These are phyloP conservation scores for Phylloporus arenicola DNA, from an alignment of 768 basidiomycete genomes.

Conservation along the genomic window DNA sequence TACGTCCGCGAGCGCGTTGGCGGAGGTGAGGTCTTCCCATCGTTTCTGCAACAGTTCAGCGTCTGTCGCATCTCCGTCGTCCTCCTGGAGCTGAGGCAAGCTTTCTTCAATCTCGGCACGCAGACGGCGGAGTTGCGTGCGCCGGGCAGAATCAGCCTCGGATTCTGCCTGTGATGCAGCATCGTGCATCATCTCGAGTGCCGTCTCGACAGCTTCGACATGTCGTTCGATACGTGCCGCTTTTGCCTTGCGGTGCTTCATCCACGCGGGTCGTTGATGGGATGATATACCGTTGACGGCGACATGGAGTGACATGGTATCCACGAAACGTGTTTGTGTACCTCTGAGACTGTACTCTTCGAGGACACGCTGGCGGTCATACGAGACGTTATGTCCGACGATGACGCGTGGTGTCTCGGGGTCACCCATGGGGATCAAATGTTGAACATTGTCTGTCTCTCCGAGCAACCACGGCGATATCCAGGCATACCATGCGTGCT, in stretches of 20 bases:
- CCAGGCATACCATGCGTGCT: conserved; percentile 92
- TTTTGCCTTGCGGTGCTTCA: conserved; percentile 73
- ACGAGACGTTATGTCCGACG: conserved; percentile 94
- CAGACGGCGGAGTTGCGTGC: conserved; percentile 36
- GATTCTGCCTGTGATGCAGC: conserved; percentile 30
- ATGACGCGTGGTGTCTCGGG: conserved; percentile 53
- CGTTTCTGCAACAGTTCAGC: conserved; percentile 46
- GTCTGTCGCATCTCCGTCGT: conserved; percentile 36
- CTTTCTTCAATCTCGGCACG: conserved; percentile 38
- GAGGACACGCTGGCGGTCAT: conserved; percentile 75
- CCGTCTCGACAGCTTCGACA: conserved; percentile 59
- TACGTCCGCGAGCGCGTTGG: conserved; percentile 89
- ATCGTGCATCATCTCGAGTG: conserved; percentile 48
- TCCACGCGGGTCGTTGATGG: conserved; percentile 92
- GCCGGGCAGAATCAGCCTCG: conserved; percentile 37
- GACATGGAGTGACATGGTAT: conserved; percentile 93
- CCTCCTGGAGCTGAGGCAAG: conserved; percentile 33
- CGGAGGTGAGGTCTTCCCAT: conserved; percentile 92
- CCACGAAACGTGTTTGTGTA: conserved; percentile 76
- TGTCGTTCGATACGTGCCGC: conserved; percentile 48
- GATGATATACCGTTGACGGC: conserved; percentile 93
- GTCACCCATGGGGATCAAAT: conserved; percentile 72
- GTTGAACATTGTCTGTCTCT: conserved; percentile 48
- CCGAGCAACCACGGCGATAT: conserved; percentile 88
- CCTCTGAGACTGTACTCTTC: conserved; percentile 76